Evolutionary conservation across 768 basidiomycete species (phyloP), one percentile per base, ranked within the genome.

Genomic region (Boletellus emodensis): DNA sequence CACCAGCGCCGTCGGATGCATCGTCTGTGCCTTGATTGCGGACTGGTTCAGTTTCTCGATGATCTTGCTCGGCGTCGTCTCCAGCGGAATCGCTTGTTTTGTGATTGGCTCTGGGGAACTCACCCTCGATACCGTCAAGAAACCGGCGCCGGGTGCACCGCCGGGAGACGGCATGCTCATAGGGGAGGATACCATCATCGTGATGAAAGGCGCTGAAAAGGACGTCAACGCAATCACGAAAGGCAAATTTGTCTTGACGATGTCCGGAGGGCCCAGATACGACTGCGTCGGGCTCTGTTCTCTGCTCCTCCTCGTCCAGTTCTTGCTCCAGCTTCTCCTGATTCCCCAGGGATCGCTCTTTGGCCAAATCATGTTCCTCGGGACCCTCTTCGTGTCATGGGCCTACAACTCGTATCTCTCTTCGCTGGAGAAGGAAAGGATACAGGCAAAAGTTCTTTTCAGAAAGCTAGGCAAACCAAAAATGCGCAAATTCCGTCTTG

Each of bases 321-420:
- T 70, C 58, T 7, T 71, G 20, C 44, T 61, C 20, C 70, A 72
- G 51, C 57, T 71, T 3, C 57, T 71, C 40, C 59, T 71, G 33
- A 68, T 70, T 20, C 70, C 70, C 3, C 70, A 72, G 44, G 63
- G 56, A 11, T 30, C 49, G 11, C 61, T 71, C 35, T 70, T 71
- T 6, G 70, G 71, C 11, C 70, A 72, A 43, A 48, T 68, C 38
- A 51, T 71, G 65, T 72, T 71, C 50, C 48, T 71, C 26, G 39
- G 48, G 1, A 56, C 70, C 1, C 59, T 72, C 14, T 63, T 53
- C 3, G 61, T 62, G 2, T 72, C 70, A 1, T 72, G 71, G 70
- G 47, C 15, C 1, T 70, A 72, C 46, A 72, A 72, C 37, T 61
- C 66, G 1, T 72, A 62, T 40, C 62, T 72, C 26, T 68, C 69